Evolutionary conservation across 148 eudicot genomes (phyloP), one percentile per base, ranked within the genome.

Genomic region (Fagopyrum tataricum): DNA sequence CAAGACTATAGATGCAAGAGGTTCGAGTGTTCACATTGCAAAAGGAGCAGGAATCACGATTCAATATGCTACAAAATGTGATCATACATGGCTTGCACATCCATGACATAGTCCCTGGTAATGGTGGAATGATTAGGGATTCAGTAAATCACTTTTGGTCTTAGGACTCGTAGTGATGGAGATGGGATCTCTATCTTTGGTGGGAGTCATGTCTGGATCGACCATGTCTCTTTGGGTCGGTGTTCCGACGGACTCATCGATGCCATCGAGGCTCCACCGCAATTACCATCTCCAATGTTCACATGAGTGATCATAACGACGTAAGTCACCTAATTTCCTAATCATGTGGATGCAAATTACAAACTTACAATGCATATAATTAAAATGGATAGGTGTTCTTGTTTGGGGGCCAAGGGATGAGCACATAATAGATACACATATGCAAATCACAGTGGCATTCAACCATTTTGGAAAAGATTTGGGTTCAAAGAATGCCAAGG

Each of bases 1-100:
- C 76, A 88, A 90, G 79, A 88, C 96, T 11, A 90, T 90, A 7
- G 96, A 90, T 26, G 92, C 84, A 26, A 81, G 96, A 24, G 96
- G 92, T 17, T 6, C 67, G 44, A 4, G 73, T 79, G 89, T 90
- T 6, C 89, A 85, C 67, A 85, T 90, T 7, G 78, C 67, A 23
- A 14, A 71, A 21, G 96, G 90, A 1, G 85, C 83, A 0, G 90
- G 96, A 0, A 74, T 90, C 20, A 90, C 89, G 3, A 46, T 90
- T 10, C 96, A 90, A 37, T 86, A 46, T 69, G 75, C n/a, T 88
- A 0, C 42, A 75, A 26, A 90, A 90, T 55, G 71, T 90, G 41
- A 90, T 90, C 72, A 83, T 90, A 11, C 96, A 90, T 66, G 89
- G 89, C 4, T 73, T 90, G 23, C 86, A 83, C 43, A 77, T 90